Percentiles rank a stretch among this genome's conserved stretches.
phyloP scores from a whole-genome alignment of 2,329 filamentous ascomycete genomes.

The Aspergillus neoniger region DNA sequence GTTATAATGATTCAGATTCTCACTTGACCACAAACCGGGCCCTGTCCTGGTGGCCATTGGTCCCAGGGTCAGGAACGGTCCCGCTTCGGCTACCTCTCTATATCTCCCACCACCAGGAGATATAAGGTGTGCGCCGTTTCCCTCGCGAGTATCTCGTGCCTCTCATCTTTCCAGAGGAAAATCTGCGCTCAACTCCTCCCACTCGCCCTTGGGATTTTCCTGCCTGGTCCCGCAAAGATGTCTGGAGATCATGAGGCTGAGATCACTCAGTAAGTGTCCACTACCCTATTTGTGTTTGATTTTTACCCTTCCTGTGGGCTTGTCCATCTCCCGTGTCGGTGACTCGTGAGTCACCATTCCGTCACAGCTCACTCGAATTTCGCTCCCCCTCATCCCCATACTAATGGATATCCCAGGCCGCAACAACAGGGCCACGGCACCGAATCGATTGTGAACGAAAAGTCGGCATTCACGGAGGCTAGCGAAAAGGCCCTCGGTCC shows the following conservation, averaged over 20 bases:
- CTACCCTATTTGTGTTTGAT: neutral
- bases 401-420: conserved; percentile 12
- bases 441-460: conserved; percentile 27
- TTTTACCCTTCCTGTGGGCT: neutral
- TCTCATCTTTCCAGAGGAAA: conserved; percentile 16
- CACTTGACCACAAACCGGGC: conserved; percentile 14
- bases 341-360: neutral
- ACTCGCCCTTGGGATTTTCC: conserved; percentile 8
- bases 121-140: conserved; percentile 28
- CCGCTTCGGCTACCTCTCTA: conserved; percentile 63
- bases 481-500: conserved; percentile 34
- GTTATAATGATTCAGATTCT: conserved; percentile 15
- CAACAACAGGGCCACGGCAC: conserved; percentile 21
- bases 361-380: neutral
- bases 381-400: neutral
- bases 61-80: conserved; percentile 70
- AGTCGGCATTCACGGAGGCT: conserved; percentile 24
- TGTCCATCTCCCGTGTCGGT: neutral
- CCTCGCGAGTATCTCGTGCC: conserved; percentile 10
- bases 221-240: conserved; percentile 22
- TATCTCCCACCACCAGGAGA: conserved; percentile 22
- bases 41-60: conserved; percentile 4
- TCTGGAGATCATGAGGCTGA: conserved; percentile 33
- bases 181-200: conserved; percentile 6
- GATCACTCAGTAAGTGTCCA: conserved; percentile 28